Conservation (phyloP, 805 yeast genomes). For the Metschnikowia reukaufii region DNA sequence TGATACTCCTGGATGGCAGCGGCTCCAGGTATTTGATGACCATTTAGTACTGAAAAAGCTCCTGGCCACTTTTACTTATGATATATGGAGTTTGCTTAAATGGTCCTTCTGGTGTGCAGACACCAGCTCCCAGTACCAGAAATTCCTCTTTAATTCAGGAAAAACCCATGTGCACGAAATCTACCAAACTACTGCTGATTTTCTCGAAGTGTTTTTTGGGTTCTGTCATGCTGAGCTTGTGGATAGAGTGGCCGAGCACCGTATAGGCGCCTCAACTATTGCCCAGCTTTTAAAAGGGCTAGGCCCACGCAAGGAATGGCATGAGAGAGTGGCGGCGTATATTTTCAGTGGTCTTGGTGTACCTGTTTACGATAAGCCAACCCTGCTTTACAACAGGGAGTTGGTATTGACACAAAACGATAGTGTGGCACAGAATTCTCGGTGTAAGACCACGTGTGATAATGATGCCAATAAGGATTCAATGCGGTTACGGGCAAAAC, state of each 20-base stretch:
- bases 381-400: constrained; percentile 30
- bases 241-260: not conserved
- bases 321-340: constrained; percentile 31
- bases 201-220: constrained; percentile 23
- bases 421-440: constrained; percentile 14
- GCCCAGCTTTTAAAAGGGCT: constrained; percentile 24
- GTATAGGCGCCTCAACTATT: not conserved
- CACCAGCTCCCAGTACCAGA: constrained; percentile 23
- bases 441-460: constrained; percentile 9
- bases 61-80: constrained; percentile 24
- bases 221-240: constrained; percentile 17
- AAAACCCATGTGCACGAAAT: constrained; percentile 24
- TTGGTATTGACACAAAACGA: constrained; percentile 24
- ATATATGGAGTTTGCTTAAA: constrained; percentile 31
- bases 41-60: constrained; percentile 25
- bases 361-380: constrained; percentile 18
- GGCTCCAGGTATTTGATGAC: constrained; percentile 34
- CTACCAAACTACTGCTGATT: constrained; percentile 24
- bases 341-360: constrained; percentile 30
- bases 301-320: constrained; percentile 26
- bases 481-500: constrained; percentile 25
- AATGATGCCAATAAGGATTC: constrained; percentile 30
- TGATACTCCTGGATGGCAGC: constrained; percentile 2
- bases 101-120: constrained; percentile 42
- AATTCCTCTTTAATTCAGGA: constrained; percentile 19